Evolutionary conservation across 768 basidiomycete genomes (phyloP).

Genomic region (Xerocomellus chrysenteron): DNA sequence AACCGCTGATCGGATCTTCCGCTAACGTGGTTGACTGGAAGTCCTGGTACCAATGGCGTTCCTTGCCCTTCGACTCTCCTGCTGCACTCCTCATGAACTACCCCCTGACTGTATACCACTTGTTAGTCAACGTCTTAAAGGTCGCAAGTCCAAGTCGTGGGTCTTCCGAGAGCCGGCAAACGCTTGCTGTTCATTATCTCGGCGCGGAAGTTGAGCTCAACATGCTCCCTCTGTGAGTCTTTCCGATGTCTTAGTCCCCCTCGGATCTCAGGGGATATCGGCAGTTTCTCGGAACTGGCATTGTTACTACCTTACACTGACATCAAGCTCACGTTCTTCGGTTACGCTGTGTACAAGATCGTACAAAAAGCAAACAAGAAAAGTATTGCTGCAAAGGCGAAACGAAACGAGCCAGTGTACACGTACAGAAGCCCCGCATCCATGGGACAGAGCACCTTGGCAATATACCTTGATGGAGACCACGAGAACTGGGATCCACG

Average conservation of each 20-base stretch:
- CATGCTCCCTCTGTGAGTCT: constrained; percentile 40
- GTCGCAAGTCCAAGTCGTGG: constrained; percentile 26
- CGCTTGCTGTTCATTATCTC: constrained; percentile 37
- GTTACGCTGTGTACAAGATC: constrained; percentile 32
- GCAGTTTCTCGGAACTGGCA: constrained; percentile 47
- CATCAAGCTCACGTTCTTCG: constrained; percentile 43
- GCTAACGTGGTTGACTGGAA: constrained; percentile 39
- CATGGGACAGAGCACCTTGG: constrained; percentile 39
- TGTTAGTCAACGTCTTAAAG: constrained; percentile 37
- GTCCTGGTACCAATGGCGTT: constrained; percentile 47
- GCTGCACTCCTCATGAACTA: constrained; percentile 46
- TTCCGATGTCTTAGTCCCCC: not conserved
- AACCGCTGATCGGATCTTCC: constrained; percentile 28
- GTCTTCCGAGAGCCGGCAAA: constrained; percentile 22
- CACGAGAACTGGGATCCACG: constrained; percentile 28
- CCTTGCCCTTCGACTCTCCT: constrained; percentile 41
- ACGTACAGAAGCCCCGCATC: constrained; percentile 37
- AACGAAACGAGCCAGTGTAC: constrained; percentile 31
- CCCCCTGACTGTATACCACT: constrained; percentile 41
- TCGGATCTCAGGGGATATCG: not conserved
- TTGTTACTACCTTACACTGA: constrained; percentile 45
- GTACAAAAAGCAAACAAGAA: constrained; percentile 33
- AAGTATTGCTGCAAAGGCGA: constrained; percentile 32
- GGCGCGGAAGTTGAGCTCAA: constrained; percentile 42
- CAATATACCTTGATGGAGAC: constrained; percentile 36